Evolutionary conservation across 2,329 filamentous ascomycete species (phyloP), one percentile per base, ranked within the genome.

Genomic region (Graphium sp.): DNA sequence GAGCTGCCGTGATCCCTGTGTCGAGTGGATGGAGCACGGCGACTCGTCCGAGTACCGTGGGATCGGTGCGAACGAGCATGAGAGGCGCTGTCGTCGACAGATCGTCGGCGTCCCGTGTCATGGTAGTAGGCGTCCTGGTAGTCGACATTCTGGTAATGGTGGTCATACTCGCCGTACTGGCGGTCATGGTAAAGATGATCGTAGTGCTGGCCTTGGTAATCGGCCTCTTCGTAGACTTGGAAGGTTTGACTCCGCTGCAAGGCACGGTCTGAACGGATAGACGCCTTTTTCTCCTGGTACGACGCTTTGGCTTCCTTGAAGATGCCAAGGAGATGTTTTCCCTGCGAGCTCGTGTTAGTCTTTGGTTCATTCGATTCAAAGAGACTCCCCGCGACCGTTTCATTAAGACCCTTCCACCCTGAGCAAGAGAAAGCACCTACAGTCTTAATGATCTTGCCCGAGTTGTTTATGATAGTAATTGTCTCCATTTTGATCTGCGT

Each of bases 251-350:
- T 62, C 43, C 75, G 73, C 42, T 73, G 67, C 24, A 60, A 40
- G n/a, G 48, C 46, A 10, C 56, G 56, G 39, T 81, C 71, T 13
- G 75, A 71, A 47, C 73, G 74, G 41, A 93, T 66, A 40, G 84
- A 73, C 6, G 81, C 77, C 50, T 91, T 93, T 46, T 81, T 81
- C 45, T 92, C 82, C 32, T 75, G 67, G 53, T 95, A 95, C 33
- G 81, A 80, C 30, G 75, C 72, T 47, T 82, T 83, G 37, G 85
- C 87, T 48, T 94, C 84, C 49, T 83, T 92, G 63, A 92, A 91
- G 45, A 94, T 77, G 47, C 74, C 76, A 45, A 91, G 69, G 15
- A 95, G 61, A 42, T 93, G 81, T 55, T 91, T 93, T 45, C 83
- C 83, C 83, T 91, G 44, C 33, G 20, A 18, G 20, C n/a, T 26